Base-by-base conservation (phyloP, 257 asterid species). In the Ligustrum vulgare region DNA sequence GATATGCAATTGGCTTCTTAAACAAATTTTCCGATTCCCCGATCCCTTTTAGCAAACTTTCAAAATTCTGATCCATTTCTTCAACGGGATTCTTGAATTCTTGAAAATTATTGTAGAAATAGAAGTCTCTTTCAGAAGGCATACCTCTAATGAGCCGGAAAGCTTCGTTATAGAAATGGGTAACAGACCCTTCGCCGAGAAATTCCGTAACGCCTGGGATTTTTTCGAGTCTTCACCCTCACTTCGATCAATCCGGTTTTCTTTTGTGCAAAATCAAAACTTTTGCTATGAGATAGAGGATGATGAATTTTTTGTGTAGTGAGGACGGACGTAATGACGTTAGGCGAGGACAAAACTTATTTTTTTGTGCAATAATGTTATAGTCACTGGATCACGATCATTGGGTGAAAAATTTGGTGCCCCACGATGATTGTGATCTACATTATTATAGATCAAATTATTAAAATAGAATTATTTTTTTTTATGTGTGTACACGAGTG, bases 31-130 rank as follows among this genome's bases (percentile, higher is more conserved):
- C 87, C 9, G 91, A 84, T 35, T 78, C 77, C 67, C 98, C 97
- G 5, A 87, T 81, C 33, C 69, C 78, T 4, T 76, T 76, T 71
- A 93, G 80, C 43, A 90, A 67, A 47, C 49, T 37, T 72, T 77
- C 84, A 51, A 96, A 85, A 82, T 89, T 87, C 1, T 58, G 47
- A 33, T 87, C 88, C 75, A 84, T 86, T 81, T 78, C 85, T 34
- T 79, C 73, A 13, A 91, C 75, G 28, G 94, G 94, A 12, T 36
- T 58, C 88, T 86, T 90, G 89, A 93, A 93, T 81, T 91, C 93
- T 0, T 79, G 67, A 68, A 95, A 95, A 83, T 93, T 95, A 43
- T 88, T 80, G 89, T 90, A 95, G 84, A 95, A 95, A 80, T 93
- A 87, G 69, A 95, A 93, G 88, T 95, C 99, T 72, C 81, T 87